These are phyloP conservation scores for Apiospora kogelbergensis DNA, from an alignment of 2,329 filamentous ascomycete genomes.

Conservation along the genomic window DNA sequence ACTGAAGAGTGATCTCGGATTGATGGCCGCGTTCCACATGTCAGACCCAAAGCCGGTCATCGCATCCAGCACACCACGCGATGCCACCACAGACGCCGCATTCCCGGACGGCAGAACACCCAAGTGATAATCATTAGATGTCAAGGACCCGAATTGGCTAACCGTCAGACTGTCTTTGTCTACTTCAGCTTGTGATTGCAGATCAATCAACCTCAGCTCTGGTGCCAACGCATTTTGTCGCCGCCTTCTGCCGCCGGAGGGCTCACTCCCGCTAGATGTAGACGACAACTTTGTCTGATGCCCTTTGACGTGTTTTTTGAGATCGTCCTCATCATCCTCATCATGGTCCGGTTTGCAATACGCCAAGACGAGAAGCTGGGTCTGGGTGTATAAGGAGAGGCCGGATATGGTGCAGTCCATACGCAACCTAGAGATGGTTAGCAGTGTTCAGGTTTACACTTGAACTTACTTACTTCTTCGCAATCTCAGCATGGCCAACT, in stretches of 20 bases:
- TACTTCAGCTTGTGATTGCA: conserved; percentile 81
- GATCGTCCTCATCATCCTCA: conserved; percentile 51
- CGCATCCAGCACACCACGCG: conserved; percentile 73
- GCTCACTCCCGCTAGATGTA: conserved; percentile 54
- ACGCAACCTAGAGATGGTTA: conserved; percentile 64
- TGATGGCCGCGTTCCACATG: conserved; percentile 88
- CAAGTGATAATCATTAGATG: conserved; percentile 89
- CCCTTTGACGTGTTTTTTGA: conserved; percentile 28
- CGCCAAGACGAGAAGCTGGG: conserved; percentile 84
- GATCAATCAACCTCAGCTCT: conserved; percentile 87
- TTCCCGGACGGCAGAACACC: conserved; percentile 74
- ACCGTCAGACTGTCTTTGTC: conserved; percentile 85
- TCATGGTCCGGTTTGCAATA: conserved; percentile 77
- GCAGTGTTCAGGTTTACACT: conserved; percentile 11
- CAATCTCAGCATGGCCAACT: conserved; percentile 81
- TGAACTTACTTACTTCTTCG: conserved; percentile 72
- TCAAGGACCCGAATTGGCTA: conserved; percentile 82
- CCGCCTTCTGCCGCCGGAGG: conserved; percentile 65
- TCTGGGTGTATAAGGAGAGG: conserved; percentile 93
- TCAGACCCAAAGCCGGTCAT: conserved; percentile 71
- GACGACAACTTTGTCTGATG: conserved; percentile 45
- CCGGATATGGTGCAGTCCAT: conserved; percentile 98
- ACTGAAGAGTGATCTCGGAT: conserved; percentile 82
- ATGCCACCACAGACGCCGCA: conserved; percentile 62
- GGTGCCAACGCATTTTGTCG: conserved; percentile 80